Percentiles rank a stretch among this genome's conserved stretches.
Conservation (phyloP, 805 yeast genomes). For the Candida sithepensis region DNA sequence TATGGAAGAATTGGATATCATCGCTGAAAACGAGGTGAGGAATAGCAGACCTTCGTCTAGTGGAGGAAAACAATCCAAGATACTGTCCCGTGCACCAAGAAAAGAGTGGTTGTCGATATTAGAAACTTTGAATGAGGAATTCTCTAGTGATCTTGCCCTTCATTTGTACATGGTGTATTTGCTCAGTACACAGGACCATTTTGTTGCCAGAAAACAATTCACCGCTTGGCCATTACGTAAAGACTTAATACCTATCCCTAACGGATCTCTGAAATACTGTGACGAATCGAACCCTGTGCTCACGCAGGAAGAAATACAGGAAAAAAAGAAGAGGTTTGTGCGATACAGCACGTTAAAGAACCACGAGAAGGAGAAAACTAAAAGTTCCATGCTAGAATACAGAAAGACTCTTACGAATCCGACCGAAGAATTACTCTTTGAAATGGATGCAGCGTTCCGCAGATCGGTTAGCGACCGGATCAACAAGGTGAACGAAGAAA, state of each 20-base stretch:
- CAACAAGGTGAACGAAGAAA: conserved; percentile 5
- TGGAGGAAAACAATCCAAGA: no score
- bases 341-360: not conserved
- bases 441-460: conserved; percentile 21
- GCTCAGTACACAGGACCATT: conserved; percentile 34
- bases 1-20: no score
- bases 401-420: conserved; percentile 11
- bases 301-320: not conserved
- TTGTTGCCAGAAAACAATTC: conserved; percentile 42
- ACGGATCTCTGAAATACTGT: conserved; percentile 22
- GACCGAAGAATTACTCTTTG: conserved; percentile 12
- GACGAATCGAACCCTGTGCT: conserved; percentile 16
- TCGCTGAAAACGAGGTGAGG: no score
- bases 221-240: conserved; percentile 55
- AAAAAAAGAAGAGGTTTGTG: not conserved
- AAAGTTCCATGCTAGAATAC: conserved; percentile 10
- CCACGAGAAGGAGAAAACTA: conserved; percentile 8
- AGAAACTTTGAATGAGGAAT: conserved; percentile 44
- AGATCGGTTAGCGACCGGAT: conserved; percentile 11
- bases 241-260: conserved; percentile 37
- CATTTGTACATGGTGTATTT: conserved; percentile 63
- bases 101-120: conserved; percentile 24
- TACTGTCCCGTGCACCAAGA: no score
- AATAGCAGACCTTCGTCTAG: no score
- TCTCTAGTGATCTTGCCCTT: conserved; percentile 52